phyloP scores from a whole-genome alignment of 2,329 filamentous ascomycete genomes.

The Phialophora verrucosa region DNA sequence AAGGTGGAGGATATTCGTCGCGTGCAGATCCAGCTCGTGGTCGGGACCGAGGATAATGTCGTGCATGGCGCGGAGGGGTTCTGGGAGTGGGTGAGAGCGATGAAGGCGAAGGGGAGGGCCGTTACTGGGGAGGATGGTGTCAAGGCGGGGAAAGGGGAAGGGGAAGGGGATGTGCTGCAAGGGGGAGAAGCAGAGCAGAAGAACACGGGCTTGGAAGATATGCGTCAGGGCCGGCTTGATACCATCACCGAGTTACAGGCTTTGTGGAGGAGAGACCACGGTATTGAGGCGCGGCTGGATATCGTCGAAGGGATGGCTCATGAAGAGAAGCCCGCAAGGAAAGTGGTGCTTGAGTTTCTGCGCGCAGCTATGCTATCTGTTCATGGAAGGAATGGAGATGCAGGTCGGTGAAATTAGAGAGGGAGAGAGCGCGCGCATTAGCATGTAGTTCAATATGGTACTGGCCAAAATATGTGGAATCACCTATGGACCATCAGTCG shows the following conservation, averaged over 20 bases:
- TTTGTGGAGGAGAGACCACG: background rate
- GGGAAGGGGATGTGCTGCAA: too few species aligned
- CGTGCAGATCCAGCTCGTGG: conserved; percentile 18
- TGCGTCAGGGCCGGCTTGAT: conserved; percentile 2
- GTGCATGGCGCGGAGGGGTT: conserved; percentile 22
- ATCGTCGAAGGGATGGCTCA: conserved; percentile 6
- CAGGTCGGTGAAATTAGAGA: background rate
- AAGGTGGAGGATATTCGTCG: background rate
- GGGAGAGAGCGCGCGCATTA: background rate
- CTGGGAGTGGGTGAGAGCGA: conserved; percentile 4
- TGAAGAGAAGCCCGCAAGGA: background rate
- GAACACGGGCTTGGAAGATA: background rate
- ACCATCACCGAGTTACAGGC: conserved; percentile 1
- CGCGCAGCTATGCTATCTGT: background rate
- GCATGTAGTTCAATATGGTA: too few species aligned
- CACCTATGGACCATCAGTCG: background rate
- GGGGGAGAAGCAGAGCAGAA: background rate
- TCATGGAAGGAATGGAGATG: background rate
- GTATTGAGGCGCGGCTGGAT: background rate
- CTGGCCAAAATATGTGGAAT: background rate
- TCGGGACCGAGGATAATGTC: conserved; percentile 16
- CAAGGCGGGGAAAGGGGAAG: too few species aligned
- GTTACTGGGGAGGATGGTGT: background rate
- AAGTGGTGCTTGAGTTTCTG: background rate
- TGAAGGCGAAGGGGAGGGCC: conserved; percentile 7